Base-by-base conservation (phyloP, 2,329 filamentous ascomycete species). In the Coniochaeta sp. region DNA sequence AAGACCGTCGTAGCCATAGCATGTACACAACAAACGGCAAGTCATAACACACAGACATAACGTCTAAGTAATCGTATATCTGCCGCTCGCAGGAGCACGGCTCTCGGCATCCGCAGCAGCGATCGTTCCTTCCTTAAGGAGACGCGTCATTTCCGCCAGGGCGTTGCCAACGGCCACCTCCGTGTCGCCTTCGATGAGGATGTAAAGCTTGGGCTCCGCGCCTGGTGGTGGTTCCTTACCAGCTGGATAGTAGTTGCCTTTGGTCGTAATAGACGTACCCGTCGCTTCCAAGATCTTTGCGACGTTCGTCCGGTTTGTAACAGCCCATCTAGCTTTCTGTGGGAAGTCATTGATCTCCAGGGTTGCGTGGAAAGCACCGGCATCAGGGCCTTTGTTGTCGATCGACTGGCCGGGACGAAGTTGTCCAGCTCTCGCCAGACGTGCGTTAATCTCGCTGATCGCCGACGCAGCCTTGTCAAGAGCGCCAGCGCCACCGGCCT, bases 341-440 rank as follows among this genome's bases (percentile, higher is more conserved):
- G 95, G 95, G 75, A 98, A 98, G 76, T 99, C 95, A 75, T 99
- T 99, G 84, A 99, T 99, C 75, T 98, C 95, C 63, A 99, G 81
- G 4, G 93, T 98, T 17, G 95, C 93, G 73, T 99, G 95, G 82
- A 92, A 99, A 0, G 93, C 92, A 58, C 95, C 95, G 3, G 95
- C 95, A 73, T 99, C 95, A 0, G 95, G 95, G 1, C 95, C 95
- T 75, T 97, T 97, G 78, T 99, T 99, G 78, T 99, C 95, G 71
- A 97, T 96, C 8, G 95, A 92, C 63, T 96, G 93, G 16, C 95
- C 95, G 4, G 91, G 89, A 62, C 95, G 89, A 68, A 97, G 88
- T 71, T 95, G 89, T 38, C 93, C 93, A 36, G 91, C 91, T 67
- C 91, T 91, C 69, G 91, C 93, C 43, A 99, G 83, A 65, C 95